Percentiles rank a stretch among this genome's conserved stretches.
Evolutionary conservation across 148 eudicot species (phyloP).

Genomic region (Vaccinium darrowii): DNA sequence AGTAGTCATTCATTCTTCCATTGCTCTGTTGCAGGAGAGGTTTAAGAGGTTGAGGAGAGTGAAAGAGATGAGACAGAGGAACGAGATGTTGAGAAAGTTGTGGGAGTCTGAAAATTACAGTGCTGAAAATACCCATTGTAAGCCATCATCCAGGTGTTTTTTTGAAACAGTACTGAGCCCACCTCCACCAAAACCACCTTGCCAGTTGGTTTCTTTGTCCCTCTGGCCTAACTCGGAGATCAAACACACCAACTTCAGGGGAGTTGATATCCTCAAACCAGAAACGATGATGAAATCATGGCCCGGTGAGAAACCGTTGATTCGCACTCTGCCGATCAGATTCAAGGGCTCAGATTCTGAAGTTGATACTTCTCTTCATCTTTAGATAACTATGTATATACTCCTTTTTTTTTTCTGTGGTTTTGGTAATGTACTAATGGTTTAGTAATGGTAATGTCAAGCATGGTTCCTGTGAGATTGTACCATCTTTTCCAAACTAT

Average conservation of each 20-base stretch:
- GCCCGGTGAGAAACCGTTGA: conserved; percentile 16
- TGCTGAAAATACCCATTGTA: neutral
- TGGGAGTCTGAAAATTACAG: conserved; percentile 14
- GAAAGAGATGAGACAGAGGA: conserved; percentile 71
- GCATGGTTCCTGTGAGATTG: neutral
- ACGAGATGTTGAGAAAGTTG: conserved; percentile 45
- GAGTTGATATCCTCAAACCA: neutral
- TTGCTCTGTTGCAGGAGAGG: conserved; percentile 72
- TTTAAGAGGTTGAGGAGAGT: conserved; percentile 64
- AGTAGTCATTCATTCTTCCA: conserved; percentile 51
- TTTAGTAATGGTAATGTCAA: neutral
- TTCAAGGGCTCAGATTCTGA: conserved; percentile 38
- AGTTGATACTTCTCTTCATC: conserved; percentile 97
- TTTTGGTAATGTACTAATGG: neutral
- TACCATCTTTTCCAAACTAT: neutral
- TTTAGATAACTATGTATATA: conserved; percentile 30
- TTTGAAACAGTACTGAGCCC: conserved; percentile 24
- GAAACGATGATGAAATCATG: conserved; percentile 18
- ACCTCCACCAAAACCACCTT: conserved; percentile 11
- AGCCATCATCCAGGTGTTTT: conserved; percentile 22
- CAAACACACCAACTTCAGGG: neutral
- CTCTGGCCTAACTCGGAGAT: conserved; percentile 35
- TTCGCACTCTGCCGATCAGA: conserved; percentile 2
- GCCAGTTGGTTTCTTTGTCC: conserved; percentile 30
- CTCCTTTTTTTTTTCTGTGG: neutral